Percentiles rank a stretch among this genome's conserved stretches.
phyloP scores from a whole-genome alignment of 306 rosid species.

The Cicer chorassanicum region DNA sequence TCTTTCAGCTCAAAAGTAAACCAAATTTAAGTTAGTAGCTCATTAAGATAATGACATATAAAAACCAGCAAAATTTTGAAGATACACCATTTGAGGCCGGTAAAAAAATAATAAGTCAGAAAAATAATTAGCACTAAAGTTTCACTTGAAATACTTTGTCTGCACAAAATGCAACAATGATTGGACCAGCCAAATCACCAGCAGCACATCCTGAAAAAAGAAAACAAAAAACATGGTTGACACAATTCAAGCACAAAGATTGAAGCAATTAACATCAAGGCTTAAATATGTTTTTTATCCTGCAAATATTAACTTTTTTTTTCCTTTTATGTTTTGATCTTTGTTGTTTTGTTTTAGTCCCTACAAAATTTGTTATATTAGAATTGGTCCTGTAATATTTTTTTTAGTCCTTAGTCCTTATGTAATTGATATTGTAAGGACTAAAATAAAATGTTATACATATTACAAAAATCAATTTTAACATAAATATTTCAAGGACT shows the following conservation, averaged over 20 bases:
- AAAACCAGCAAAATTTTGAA: conserved; percentile 33
- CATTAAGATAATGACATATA: conserved; percentile 8
- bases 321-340: too few species aligned
- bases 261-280: not conserved
- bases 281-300: too few species aligned
- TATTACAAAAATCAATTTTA: too few species aligned
- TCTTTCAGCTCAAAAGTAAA: conserved; percentile 28
- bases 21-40: conserved; percentile 18
- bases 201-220: conserved; percentile 68
- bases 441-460: too few species aligned
- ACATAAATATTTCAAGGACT: too few species aligned
- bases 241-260: not conserved
- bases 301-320: too few species aligned
- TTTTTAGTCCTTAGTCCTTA: too few species aligned
- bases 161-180: conserved; percentile 57
- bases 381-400: too few species aligned
- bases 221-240: conserved; percentile 1
- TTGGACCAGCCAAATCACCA: conserved; percentile 88
- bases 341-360: too few species aligned
- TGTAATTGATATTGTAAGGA: too few species aligned
- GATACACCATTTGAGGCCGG: conserved; percentile 31
- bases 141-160: conserved; percentile 54
- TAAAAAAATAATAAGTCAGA: conserved; percentile 37
- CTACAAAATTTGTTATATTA: too few species aligned
- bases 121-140: conserved; percentile 45